Evolutionary conservation across 176 grass and related monocot species (phyloP), one percentile per base, ranked within the genome.

Genomic region (Lolium perenne): DNA sequence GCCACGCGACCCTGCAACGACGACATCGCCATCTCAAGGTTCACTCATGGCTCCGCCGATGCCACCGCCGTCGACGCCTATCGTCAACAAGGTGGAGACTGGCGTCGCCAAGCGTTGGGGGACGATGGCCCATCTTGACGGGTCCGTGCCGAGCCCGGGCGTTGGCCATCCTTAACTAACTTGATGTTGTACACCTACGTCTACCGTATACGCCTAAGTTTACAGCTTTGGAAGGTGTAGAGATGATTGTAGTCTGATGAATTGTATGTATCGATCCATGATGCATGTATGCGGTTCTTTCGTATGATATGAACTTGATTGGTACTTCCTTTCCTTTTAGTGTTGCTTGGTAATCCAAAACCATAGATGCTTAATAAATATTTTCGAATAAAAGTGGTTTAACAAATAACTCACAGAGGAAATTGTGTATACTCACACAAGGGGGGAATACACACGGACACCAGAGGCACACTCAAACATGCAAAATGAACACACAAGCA

Each of bases 131-230:
- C 47, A 68, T 16, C 45, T 80, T 8, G 71, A 87, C 11, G 79
- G 84, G 16, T 90, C 79, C 0, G 88, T 86, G 41, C 83, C 88
- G 1, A 90, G 83, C 61, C 79, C 83, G 0, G 88, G 83, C 10
- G 45, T 82, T 17, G 88, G 88, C 20, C 81, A 86, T 6, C 61
- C 12, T 21, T 32, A 20, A 71, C 10, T 84, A 75, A 17, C 49
- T 14, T 64, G 23, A 64, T 62, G 21, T 13, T 62, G 21, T 62
- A 22, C 58, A 62, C 32, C 32, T 35, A 35, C 21, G 22, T 57
- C 59, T 11, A 7, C 20, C 0, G 22, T 15, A 65, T 65, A 15
- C 25, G 12, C 61, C 61, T 0, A 29, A 65, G 61, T 10, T 13
- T 15, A 23, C 16, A 73, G 5, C 54, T 74, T 29, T 0, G 5